A percentile compares a stretch with the other conserved stretches of the same genome.
Conservation (phyloP, 2,329 filamentous ascomycete species). For the Alternaria burnsii region DNA sequence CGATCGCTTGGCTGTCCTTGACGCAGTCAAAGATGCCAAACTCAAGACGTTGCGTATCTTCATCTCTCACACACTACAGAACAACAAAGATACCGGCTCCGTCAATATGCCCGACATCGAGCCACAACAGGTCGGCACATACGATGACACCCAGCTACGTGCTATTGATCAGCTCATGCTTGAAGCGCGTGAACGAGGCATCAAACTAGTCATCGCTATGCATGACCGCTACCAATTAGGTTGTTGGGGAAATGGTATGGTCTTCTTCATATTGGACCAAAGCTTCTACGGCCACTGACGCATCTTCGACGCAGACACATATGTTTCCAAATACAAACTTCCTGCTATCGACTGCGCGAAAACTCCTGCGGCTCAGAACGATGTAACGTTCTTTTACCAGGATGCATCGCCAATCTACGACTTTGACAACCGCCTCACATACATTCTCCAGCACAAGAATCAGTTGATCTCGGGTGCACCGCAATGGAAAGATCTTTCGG, state of each 20-base stretch:
- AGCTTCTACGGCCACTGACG: neutral
- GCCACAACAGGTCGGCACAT: constrained; percentile 2
- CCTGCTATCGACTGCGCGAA: constrained; percentile 3
- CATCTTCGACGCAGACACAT: neutral
- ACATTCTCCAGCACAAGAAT: constrained; percentile 6
- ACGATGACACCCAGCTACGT: constrained; percentile 11
- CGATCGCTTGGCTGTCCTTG: neutral
- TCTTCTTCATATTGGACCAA: no score
- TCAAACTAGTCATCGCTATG: constrained; percentile 14
- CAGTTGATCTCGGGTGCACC: neutral
- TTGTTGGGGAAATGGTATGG: constrained; percentile 13
- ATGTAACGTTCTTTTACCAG: constrained; percentile 15
- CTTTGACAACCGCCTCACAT: constrained; percentile 15
- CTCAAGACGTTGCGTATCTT: constrained; percentile 16
- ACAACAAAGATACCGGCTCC: constrained; percentile 17
- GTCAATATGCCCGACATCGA: constrained; percentile 18
- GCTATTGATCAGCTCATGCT: constrained; percentile 16
- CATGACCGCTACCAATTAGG: constrained; percentile 16
- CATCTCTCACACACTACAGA: constrained; percentile 9
- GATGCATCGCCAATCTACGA: constrained; percentile 16
- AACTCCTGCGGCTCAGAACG: constrained; percentile 6
- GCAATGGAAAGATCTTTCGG: constrained; percentile 12
- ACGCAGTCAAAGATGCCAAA: constrained; percentile 13
- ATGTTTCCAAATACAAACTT: neutral
- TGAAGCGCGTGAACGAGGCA: constrained; percentile 4